Percentiles rank a stretch among this genome's conserved stretches.
Evolutionary conservation across 345 rosid species (phyloP).

Genomic region (Atalantia buxifolia): DNA sequence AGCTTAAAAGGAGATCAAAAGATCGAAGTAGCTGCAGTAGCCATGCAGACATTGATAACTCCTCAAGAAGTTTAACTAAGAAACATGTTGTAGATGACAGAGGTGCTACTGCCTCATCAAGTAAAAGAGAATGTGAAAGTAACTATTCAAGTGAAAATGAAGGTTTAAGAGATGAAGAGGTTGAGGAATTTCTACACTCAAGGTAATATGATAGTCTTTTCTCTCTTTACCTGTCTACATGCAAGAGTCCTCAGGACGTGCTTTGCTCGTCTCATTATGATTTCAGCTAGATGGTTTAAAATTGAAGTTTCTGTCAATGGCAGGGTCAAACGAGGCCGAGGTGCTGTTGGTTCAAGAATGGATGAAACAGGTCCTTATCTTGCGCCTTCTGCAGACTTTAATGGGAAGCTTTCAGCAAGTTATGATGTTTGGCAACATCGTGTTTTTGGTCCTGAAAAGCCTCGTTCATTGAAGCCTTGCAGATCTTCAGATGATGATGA

Average conservation of each 20-base stretch:
- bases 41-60: constrained; percentile 15
- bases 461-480: constrained; percentile 22
- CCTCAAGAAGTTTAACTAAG: constrained; percentile 26
- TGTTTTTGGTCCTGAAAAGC: constrained; percentile 55
- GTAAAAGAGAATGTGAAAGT: constrained; percentile 23
- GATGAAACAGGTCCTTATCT: constrained; percentile 92
- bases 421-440: constrained; percentile 22
- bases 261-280: not conserved
- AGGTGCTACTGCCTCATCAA: constrained; percentile 27
- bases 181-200: constrained; percentile 74
- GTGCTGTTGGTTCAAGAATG: constrained; percentile 89
- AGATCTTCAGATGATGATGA: constrained; percentile 41
- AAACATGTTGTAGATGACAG: constrained; percentile 28
- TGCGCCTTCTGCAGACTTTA: constrained; percentile 24
- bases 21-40: constrained; percentile 29
- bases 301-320: constrained; percentile 6
- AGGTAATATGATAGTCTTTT: constrained; percentile 39
- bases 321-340: constrained; percentile 86
- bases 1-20: constrained; percentile 39
- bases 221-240: not conserved
- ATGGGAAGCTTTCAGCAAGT: constrained; percentile 26
- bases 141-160: constrained; percentile 35
- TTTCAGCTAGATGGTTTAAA: not conserved
- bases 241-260: not conserved
- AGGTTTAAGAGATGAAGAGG: constrained; percentile 70